phyloP scores from a whole-genome alignment of 2,329 filamentous ascomycete species.

The Thermothelomyces thermophilus region DNA sequence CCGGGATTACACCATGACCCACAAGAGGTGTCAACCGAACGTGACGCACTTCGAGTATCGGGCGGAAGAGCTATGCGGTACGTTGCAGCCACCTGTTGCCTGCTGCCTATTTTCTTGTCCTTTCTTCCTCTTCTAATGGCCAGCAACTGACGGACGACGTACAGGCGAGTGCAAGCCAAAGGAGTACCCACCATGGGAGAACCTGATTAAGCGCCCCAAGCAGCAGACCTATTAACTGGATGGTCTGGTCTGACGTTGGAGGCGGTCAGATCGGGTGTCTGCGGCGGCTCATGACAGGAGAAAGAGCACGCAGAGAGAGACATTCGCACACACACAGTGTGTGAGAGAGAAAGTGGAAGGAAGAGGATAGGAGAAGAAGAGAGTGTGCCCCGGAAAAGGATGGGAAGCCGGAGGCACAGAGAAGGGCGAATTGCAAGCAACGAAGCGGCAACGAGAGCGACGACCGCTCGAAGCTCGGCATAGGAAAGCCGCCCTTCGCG shows the following conservation, averaged over 20 bases:
- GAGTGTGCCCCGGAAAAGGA: no score
- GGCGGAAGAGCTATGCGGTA: constrained; percentile 29
- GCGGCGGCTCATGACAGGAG: no score
- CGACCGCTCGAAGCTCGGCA: no score
- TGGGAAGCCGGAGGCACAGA: no score
- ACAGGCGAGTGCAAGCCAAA: constrained; percentile 35
- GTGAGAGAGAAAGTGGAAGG: no score
- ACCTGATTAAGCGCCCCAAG: constrained; percentile 32
- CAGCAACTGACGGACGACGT: background rate
- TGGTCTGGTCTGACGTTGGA: background rate
- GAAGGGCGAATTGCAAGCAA: no score
- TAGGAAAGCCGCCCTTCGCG: no score
- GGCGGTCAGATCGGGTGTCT: background rate
- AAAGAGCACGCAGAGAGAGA: background rate
- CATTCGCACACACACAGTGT: no score
- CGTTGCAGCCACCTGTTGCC: constrained; percentile 5
- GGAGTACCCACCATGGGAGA: constrained; percentile 32
- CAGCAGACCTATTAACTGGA: constrained; percentile 19
- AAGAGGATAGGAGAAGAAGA: background rate
- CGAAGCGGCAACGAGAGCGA: no score
- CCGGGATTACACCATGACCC: constrained; percentile 29
- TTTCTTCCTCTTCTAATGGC: no score
- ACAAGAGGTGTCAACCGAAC: constrained; percentile 31
- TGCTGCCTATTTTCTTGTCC: no score
- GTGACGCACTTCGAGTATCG: constrained; percentile 32